Evolutionary conservation across 352 stramenopile genomes (phyloP).

Genomic region (Globisporangium parvum): DNA sequence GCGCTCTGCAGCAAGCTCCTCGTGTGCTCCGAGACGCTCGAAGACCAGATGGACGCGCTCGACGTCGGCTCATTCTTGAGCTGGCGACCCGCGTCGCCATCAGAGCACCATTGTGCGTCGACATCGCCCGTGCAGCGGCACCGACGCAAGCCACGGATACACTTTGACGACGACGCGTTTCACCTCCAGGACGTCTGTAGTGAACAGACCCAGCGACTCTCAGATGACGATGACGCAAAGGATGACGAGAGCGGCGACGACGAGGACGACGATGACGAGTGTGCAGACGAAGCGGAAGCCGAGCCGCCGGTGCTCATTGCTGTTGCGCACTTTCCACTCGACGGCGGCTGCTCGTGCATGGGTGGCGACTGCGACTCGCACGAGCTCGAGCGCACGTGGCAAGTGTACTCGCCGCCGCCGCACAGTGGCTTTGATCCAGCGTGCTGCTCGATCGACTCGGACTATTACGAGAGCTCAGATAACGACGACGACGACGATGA

Average conservation of each 20-base stretch:
- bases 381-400: constrained; percentile 7
- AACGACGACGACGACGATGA: constrained; percentile 3
- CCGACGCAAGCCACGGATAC: constrained; percentile 12
- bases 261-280: neutral
- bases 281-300: neutral
- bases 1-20: constrained; percentile 7
- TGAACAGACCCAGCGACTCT: constrained; percentile 5
- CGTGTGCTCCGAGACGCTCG: constrained; percentile 13
- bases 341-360: constrained; percentile 8
- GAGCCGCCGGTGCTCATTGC: neutral
- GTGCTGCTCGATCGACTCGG: constrained; percentile 5
- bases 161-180: constrained; percentile 3
- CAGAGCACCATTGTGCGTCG: neutral
- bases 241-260: neutral
- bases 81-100: neutral
- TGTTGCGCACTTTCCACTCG: constrained; percentile 5
- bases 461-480: constrained; percentile 1
- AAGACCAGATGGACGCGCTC: constrained; percentile 12
- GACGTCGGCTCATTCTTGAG: constrained; percentile 9
- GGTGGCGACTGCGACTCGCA: neutral
- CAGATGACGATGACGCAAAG: neutral
- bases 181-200: constrained; percentile 5
- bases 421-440: constrained; percentile 8
- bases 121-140: neutral
- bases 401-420: constrained; percentile 11